Conservation (phyloP, 2,329 filamentous ascomycete species). For the Phaeosphaeria sp. region DNA sequence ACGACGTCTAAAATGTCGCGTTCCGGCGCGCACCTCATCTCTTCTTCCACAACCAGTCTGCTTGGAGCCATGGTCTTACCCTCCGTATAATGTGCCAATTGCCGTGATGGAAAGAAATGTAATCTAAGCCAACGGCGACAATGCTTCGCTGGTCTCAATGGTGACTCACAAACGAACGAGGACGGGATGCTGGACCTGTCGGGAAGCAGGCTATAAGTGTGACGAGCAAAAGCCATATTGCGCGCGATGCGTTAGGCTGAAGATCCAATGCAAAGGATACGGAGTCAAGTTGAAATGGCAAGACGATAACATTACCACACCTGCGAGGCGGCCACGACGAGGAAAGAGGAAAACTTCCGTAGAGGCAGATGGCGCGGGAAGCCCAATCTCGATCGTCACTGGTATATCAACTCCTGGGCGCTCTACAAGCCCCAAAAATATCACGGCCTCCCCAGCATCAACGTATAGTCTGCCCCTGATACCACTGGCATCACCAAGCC, state of each 20-base stretch:
- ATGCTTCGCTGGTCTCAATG: conserved; percentile 14
- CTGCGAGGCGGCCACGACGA: conserved; percentile 21
- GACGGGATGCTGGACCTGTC: conserved; percentile 43
- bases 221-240: conserved; percentile 41
- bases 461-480: conserved; percentile 9
- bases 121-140: neutral
- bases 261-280: conserved; percentile 40
- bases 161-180: conserved; percentile 36
- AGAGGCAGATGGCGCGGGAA: conserved; percentile 8
- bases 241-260: conserved; percentile 33
- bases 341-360: conserved; percentile 20
- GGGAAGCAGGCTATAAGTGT: conserved; percentile 43
- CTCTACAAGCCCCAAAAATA: conserved; percentile 2
- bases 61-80: neutral
- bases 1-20: neutral
- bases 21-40: neutral
- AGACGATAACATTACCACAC: conserved; percentile 18
- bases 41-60: neutral
- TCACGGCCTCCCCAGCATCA: conserved; percentile 14
- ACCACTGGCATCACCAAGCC: conserved; percentile 1
- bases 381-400: conserved; percentile 22
- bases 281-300: conserved; percentile 39
- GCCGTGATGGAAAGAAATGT: neutral
- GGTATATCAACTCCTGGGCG: conserved; percentile 18
- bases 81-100: neutral